Conservation (phyloP, 441 rosid genomes). For the Adansonia madagascariensis region DNA sequence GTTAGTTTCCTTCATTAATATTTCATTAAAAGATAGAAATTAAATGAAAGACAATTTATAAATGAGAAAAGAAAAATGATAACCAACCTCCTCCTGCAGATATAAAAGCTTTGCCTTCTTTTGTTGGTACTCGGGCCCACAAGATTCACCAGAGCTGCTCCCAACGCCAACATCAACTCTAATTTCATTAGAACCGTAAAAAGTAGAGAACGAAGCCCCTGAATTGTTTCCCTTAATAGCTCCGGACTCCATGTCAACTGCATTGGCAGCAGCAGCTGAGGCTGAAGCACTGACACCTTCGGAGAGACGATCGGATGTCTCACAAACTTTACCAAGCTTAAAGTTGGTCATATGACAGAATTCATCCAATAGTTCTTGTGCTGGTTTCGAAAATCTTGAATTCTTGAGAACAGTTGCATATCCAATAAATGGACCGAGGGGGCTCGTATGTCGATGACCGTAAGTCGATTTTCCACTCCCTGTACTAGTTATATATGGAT, state of each 20-base stretch:
- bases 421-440: constrained; percentile 76
- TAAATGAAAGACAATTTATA: background rate
- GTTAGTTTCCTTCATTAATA: background rate
- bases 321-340: constrained; percentile 21
- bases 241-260: constrained; percentile 23
- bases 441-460: constrained; percentile 41
- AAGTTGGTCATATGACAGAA: constrained; percentile 36
- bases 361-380: constrained; percentile 59
- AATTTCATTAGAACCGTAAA: constrained; percentile 35
- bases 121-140: constrained; percentile 52
- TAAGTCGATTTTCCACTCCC: constrained; percentile 37
- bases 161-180: constrained; percentile 35
- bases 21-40: background rate
- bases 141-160: constrained; percentile 41
- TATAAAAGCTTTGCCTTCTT: constrained; percentile 59
- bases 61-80: background rate
- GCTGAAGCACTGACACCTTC: constrained; percentile 37
- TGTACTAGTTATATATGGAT: constrained; percentile 33
- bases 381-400: constrained; percentile 62
- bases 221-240: constrained; percentile 31
- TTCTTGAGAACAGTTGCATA: constrained; percentile 66
- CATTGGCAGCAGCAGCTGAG: constrained; percentile 29
- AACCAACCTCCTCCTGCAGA: constrained; percentile 69
- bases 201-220: constrained; percentile 31
- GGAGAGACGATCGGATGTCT: constrained; percentile 26